phyloP scores from a whole-genome alignment of 78 protist genomes.

The Emiliania huxleyi region DNA sequence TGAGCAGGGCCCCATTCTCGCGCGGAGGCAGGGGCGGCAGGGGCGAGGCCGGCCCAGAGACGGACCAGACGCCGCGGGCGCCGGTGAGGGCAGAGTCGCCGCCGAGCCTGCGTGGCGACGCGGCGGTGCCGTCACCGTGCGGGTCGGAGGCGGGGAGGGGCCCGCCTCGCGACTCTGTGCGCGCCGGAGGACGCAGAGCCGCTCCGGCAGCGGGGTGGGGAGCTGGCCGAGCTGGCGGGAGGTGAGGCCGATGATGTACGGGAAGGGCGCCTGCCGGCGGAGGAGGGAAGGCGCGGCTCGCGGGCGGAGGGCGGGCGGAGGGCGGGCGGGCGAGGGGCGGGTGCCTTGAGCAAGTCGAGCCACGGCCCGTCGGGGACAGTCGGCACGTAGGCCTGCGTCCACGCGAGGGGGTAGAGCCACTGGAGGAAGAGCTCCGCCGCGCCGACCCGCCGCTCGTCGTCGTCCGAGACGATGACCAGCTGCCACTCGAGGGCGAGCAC shows the following conservation, averaged over 20 bases:
- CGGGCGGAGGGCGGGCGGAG: background rate
- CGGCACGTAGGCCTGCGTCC: background rate
- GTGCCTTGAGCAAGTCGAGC: background rate
- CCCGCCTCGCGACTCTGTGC: too few relatives aligned
- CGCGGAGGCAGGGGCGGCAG: too few relatives aligned
- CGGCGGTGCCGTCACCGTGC: too few relatives aligned
- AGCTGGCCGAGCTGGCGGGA: background rate
- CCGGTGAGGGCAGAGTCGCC: too few relatives aligned
- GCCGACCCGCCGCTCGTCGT: background rate
- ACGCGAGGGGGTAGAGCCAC: background rate
- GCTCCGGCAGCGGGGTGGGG: background rate
- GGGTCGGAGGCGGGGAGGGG: too few relatives aligned
- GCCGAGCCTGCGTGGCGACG: too few relatives aligned
- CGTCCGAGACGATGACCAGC: background rate
- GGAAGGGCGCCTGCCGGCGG: background rate
- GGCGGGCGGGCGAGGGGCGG: background rate
- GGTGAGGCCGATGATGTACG: background rate
- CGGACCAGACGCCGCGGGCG: too few relatives aligned
- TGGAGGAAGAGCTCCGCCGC: background rate
- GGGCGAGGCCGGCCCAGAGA: too few relatives aligned
- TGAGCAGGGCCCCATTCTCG: too few relatives aligned
- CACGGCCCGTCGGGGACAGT: background rate
- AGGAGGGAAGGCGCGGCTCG: background rate
- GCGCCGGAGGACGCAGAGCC: background rate
- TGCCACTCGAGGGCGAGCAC: background rate